These are phyloP conservation scores for Pythium utonaiense DNA, from an alignment of 352 stramenopile genomes.

Conservation along the genomic window DNA sequence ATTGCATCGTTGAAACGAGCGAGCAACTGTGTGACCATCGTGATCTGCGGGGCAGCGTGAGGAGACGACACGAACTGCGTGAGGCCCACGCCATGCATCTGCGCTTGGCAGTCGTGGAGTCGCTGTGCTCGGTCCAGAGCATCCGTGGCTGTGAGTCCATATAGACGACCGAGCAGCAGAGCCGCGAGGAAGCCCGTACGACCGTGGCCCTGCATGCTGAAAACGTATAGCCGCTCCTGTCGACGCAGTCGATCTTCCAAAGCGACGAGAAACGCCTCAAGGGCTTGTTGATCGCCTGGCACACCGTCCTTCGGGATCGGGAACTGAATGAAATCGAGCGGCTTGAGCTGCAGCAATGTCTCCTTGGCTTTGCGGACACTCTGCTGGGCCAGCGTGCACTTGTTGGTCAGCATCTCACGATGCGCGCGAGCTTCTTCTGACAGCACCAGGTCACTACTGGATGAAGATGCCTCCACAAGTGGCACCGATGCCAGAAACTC, in stretches of 20 bases:
- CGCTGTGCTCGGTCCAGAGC: conserved; percentile 63
- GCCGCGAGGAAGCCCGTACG: conserved; percentile 65
- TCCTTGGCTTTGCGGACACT: conserved; percentile 34
- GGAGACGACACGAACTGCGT: conserved; percentile 48
- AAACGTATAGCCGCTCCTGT: conserved; percentile 65
- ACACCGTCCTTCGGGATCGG: conserved; percentile 47
- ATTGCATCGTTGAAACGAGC: conserved; percentile 53
- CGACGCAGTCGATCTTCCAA: conserved; percentile 52
- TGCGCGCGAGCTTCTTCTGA: conserved; percentile 16
- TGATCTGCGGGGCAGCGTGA: conserved; percentile 41
- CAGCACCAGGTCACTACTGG: background rate
- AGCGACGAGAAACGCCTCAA: conserved; percentile 29
- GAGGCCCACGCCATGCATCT: conserved; percentile 25
- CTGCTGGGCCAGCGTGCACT: conserved; percentile 45
- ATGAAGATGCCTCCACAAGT: conserved; percentile 1
- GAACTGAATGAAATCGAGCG: conserved; percentile 51
- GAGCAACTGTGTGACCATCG: conserved; percentile 40
- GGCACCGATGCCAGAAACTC: conserved; percentile 15
- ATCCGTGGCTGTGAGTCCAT: conserved; percentile 51
- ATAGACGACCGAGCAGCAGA: conserved; percentile 67
- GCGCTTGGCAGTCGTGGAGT: conserved; percentile 60
- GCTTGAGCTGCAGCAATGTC: conserved; percentile 28
- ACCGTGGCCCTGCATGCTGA: conserved; percentile 66
- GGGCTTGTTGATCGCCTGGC: conserved; percentile 9
- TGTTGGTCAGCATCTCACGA: conserved; percentile 38